Evolutionary conservation across 2,329 filamentous ascomycete species (phyloP).

Genomic region (Xylaria sp.): DNA sequence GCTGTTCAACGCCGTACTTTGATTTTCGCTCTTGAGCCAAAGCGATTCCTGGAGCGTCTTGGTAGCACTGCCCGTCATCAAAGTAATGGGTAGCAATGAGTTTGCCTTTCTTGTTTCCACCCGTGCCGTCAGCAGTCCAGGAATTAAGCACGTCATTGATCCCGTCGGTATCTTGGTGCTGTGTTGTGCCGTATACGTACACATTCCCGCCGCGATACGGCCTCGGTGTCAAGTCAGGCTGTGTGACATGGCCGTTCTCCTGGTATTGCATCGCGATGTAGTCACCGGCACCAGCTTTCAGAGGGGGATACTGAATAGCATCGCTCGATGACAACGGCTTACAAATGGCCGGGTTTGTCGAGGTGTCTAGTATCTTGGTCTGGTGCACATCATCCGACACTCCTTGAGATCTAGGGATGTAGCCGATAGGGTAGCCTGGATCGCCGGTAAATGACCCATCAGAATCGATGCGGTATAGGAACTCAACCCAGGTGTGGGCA

Average conservation of each 20-base stretch:
- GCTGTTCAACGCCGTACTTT: slow-evolving; percentile 66
- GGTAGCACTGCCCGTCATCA: slow-evolving; percentile 91
- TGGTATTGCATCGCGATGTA: slow-evolving; percentile 74
- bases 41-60: slow-evolving; percentile 57
- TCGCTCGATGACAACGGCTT: slow-evolving; percentile 69
- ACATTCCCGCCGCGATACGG: slow-evolving; percentile 73
- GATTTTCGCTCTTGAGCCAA: slow-evolving; percentile 70
- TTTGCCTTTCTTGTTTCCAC: slow-evolving; percentile 80
- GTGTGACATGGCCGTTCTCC: slow-evolving; percentile 81
- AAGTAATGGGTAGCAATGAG: slow-evolving; percentile 83
- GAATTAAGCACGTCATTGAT: slow-evolving; percentile 69
- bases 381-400: slow-evolving; percentile 70
- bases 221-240: slow-evolving; percentile 67
- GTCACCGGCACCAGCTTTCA: slow-evolving; percentile 70
- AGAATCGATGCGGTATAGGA: slow-evolving; percentile 74
- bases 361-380: slow-evolving; percentile 65
- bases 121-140: slow-evolving; percentile 84
- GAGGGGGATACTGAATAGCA: slow-evolving; percentile 66
- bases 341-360: slow-evolving; percentile 65
- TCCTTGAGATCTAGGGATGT: slow-evolving; percentile 65
- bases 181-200: slow-evolving; percentile 76
- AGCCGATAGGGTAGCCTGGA: slow-evolving; percentile 80
- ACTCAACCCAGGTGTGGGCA: slow-evolving; percentile 87
- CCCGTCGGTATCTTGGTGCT: slow-evolving; percentile 59
- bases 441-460: slow-evolving; percentile 79